Evolutionary conservation across 108 stramenopile species (phyloP), one percentile per base, ranked within the genome.

Genomic region (Skeletonema costatum): DNA sequence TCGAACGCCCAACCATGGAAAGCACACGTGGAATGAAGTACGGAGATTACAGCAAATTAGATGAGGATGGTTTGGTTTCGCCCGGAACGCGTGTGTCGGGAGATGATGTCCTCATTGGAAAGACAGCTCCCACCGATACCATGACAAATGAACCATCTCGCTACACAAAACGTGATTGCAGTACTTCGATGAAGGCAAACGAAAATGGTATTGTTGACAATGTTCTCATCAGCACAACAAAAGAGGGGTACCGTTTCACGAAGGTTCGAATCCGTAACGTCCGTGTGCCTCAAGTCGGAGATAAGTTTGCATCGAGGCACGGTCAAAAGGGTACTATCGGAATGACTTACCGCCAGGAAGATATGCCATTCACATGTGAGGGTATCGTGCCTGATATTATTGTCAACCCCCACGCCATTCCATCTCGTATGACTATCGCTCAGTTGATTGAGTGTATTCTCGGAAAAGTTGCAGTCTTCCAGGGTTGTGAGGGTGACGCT

Each of bases 281-380:
- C 21, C 97, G 99, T 62, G 77, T 93, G 39, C 98, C 98, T 53
- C 98, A 99, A 80, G 86, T 98, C 35, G 96, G 96, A 36, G 96
- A 97, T 83, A 97, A 97, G 73, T 97, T 97, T 70, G 90, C 95
- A 32, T 98, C 98, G 25, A 93, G 99, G 65, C 99, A 99, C 85
- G 99, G 99, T 33, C 99, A 99, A 90, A 99, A 99, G 93, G 99
- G 99, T 64, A 98, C 98, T 1, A 94, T 98, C 66, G 99, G 99
- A 25, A 98, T 99, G 97, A 98, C 97, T 8, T 98, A 98, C 66
- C 93, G 96, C 29, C 97, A 98, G 86, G 98, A 99, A 74, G 99
- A 99, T 73, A 99, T 99, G 99, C 99, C 99, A 10, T 99, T 98
- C 77, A 98, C 98, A 7, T 86, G 88, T 31, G 94, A 98, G 67